Evolutionary conservation across 352 stramenopile species (phyloP).

Genomic region (Pythium grandisporangium): DNA sequence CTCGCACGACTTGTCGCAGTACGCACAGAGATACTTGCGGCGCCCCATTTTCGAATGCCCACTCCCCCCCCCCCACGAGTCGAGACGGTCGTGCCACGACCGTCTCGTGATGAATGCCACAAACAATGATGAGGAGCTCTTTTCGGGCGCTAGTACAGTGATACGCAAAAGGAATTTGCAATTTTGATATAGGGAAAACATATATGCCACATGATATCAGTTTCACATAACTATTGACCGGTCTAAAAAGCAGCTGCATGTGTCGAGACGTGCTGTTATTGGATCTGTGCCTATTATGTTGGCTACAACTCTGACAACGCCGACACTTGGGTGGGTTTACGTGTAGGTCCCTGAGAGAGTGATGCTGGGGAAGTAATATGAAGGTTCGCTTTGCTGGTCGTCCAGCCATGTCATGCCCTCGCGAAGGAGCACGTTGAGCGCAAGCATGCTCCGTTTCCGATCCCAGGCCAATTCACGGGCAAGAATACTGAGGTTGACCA

Average conservation of each 20-base stretch:
- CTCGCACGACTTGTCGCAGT: slow-evolving; percentile 79
- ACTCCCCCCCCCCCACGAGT: neutral
- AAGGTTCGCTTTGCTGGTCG: slow-evolving; percentile 66
- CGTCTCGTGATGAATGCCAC: slow-evolving; percentile 33
- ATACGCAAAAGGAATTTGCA: no score
- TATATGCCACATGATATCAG: no score
- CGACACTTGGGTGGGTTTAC: slow-evolving; percentile 15
- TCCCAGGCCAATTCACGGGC: slow-evolving; percentile 80
- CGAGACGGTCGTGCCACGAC: neutral
- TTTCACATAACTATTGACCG: no score
- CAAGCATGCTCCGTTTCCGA: slow-evolving; percentile 87
- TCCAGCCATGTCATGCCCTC: slow-evolving; percentile 97
- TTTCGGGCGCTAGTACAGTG: no score
- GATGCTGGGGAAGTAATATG: slow-evolving; percentile 85
- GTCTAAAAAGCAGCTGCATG: no score
- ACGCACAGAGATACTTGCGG: slow-evolving; percentile 53
- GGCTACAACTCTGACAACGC: no score
- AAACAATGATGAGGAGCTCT: no score
- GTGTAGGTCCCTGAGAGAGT: slow-evolving; percentile 70
- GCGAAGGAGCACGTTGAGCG: slow-evolving; percentile 86
- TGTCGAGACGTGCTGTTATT: no score
- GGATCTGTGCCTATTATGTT: no score
- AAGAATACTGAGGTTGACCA: slow-evolving; percentile 85
- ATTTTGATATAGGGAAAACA: no score
- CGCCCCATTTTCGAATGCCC: slow-evolving; percentile 27